Base-by-base conservation (phyloP, 768 basidiomycete genomes). In the Hebeloma cylindrosporum region DNA sequence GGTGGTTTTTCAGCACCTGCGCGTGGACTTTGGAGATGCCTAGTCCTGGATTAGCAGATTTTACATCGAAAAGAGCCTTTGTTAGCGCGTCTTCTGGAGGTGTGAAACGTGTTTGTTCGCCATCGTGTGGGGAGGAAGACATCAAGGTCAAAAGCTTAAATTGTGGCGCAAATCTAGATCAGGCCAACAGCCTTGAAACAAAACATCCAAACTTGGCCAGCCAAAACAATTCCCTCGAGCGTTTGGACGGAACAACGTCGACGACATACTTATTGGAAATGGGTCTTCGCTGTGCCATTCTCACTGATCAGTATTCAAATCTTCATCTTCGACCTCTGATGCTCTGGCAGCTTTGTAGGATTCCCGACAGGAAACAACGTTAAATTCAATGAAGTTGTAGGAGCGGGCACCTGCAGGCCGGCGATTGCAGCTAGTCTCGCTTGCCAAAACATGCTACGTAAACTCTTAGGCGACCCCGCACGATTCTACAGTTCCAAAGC, bases 1-100 rank as follows among this genome's bases (percentile, higher is more conserved):
- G 78, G 52, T 87, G 66, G 7, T 69, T 65, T 9, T 71, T 62
- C 9, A 85, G 74, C 7, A 93, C 66, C 5, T 79, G 71, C 2
- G 75, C 68, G 43, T 88, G 84, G 3, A 90, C 71, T 65, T 90
- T 93, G 13, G 72, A 58, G 30, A 88, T 79, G 2, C 91, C 92
- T 14, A 88, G 71, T 0, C 72, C 63, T 0, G 88, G 83, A 35
- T 89, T 70, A 31, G 69, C 66, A 11, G 63, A 61, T 52, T 80
- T 81, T 11, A 92, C 71, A 7, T 71, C 59, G 6, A 76, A 59
- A 29, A 89, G 68, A 2, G 78, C 78, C 2, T 64, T 26, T 30
- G 70, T 77, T 35, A 93, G 78, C 28, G 80, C 80, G 22, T 75
- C 76, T 45, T 93, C 90, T 1, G 72, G 43, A 0, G 87, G 87